These are phyloP conservation scores for Mercurialis annua DNA, from an alignment of 345 rosid species.

Conservation along the genomic window DNA sequence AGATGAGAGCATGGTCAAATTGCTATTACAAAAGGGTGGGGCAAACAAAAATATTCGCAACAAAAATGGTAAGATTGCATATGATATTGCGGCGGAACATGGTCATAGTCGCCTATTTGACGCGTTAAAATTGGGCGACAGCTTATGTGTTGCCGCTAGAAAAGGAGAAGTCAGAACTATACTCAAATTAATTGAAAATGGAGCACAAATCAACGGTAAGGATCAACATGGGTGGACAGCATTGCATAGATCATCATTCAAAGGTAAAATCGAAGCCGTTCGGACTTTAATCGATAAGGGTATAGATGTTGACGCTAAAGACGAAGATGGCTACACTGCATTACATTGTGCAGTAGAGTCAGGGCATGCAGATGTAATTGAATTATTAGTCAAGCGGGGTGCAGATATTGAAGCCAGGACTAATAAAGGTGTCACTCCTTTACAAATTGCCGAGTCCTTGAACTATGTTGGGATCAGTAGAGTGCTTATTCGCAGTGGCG, in stretches of 20 bases:
- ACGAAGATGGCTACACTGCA: conserved; percentile 66
- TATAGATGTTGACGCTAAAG: conserved; percentile 46
- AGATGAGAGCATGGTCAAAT: conserved; percentile 47
- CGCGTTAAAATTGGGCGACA: conserved; percentile 48
- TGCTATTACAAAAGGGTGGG: conserved; percentile 51
- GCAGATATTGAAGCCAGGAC: conserved; percentile 55
- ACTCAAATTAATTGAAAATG: conserved; percentile 39
- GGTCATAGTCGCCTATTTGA: conserved; percentile 50
- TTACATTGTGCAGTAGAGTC: conserved; percentile 61
- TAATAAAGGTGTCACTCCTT: conserved; percentile 37
- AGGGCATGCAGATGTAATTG: conserved; percentile 48
- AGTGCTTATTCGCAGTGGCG: conserved; percentile 46
- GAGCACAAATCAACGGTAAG: conserved; percentile 46
- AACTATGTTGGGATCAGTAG: conserved; percentile 53
- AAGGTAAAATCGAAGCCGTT: conserved; percentile 42
- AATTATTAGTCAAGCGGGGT: conserved; percentile 53
- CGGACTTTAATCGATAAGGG: conserved; percentile 47
- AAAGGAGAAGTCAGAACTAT: conserved; percentile 47
- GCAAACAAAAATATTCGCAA: conserved; percentile 48
- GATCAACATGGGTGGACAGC: conserved; percentile 73
- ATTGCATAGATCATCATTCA: conserved; percentile 57
- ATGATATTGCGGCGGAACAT: conserved; percentile 46
- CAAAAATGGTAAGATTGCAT: conserved; percentile 43
- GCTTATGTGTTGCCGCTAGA: conserved; percentile 43
- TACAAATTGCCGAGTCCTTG: conserved; percentile 55